A percentile compares a stretch with the other conserved stretches of the same genome.
Conservation (phyloP, 2,329 filamentous ascomycete species). For the Ceratocystis ficicola region DNA sequence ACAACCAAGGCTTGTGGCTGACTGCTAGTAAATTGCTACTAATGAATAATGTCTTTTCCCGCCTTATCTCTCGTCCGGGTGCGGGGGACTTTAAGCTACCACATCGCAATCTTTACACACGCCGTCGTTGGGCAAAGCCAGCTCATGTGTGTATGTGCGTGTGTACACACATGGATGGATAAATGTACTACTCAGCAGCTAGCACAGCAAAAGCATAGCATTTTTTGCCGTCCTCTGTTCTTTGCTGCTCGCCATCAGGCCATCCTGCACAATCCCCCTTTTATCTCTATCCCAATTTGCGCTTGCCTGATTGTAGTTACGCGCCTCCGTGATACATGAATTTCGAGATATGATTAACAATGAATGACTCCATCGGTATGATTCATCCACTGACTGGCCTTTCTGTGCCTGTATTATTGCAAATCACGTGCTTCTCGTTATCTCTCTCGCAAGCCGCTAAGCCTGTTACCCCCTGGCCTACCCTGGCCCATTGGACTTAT, state of each 20-base stretch:
- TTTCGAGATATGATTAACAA: background rate
- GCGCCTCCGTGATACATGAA: background rate
- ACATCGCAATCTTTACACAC: background rate
- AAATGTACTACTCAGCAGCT: no score
- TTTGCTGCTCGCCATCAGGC: background rate
- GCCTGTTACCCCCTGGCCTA: background rate
- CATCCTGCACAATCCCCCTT: background rate
- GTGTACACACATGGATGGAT: no score
- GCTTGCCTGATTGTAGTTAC: background rate
- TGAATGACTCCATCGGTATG: constrained; percentile 5
- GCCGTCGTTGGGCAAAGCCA: background rate
- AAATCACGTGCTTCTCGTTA: constrained; percentile 6
- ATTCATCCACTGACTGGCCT: background rate
- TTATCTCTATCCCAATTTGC: background rate
- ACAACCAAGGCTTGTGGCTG: background rate
- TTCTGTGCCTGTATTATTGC: background rate
- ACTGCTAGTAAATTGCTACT: background rate
- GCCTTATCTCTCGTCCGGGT: background rate
- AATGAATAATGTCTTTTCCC: background rate
- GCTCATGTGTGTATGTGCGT: background rate
- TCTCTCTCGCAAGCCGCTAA: background rate
- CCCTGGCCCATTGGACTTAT: background rate
- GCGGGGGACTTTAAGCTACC: background rate
- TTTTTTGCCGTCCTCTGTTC: background rate
- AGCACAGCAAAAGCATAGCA: no score